Conservation (phyloP, 441 rosid genomes). For the Pelargonium citronellum region DNA sequence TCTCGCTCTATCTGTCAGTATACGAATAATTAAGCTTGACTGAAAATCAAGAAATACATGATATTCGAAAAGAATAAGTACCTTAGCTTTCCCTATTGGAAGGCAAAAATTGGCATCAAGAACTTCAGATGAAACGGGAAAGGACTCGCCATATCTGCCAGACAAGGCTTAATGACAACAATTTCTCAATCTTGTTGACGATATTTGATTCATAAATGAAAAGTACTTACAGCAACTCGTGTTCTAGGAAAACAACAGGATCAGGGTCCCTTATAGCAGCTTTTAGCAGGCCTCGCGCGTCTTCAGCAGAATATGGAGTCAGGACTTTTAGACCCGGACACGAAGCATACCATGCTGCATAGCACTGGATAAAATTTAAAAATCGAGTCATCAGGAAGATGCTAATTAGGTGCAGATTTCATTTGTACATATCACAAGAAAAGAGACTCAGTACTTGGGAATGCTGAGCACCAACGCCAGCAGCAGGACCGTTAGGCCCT, state of each 20-base stretch:
- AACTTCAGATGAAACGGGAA: slow-evolving; percentile 79
- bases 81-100: slow-evolving; percentile 96
- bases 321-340: slow-evolving; percentile 86
- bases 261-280: slow-evolving; percentile 29
- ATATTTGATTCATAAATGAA: neutral
- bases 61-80: slow-evolving; percentile 16
- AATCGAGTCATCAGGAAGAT: too few species aligned
- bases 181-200: neutral
- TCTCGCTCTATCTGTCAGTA: slow-evolving; percentile 68
- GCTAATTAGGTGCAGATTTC: too few species aligned
- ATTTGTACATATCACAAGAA: too few species aligned
- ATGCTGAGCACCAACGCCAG: slow-evolving; percentile 95
- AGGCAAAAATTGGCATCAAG: slow-evolving; percentile 93
- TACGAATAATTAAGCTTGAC: neutral
- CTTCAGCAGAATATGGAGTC: slow-evolving; percentile 77
- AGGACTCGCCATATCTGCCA: slow-evolving; percentile 79
- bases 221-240: slow-evolving; percentile 69
- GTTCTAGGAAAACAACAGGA: slow-evolving; percentile 93
- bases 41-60: slow-evolving; percentile 7
- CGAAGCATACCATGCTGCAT: slow-evolving; percentile 82
- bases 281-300: slow-evolving; percentile 84
- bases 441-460: slow-evolving; percentile 28
- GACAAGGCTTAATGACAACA: neutral
- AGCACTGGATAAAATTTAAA: slow-evolving; percentile 46
- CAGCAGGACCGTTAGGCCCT: slow-evolving; percentile 97